Evolutionary conservation across 768 basidiomycete species (phyloP).

Genomic region (Postia placenta): DNA sequence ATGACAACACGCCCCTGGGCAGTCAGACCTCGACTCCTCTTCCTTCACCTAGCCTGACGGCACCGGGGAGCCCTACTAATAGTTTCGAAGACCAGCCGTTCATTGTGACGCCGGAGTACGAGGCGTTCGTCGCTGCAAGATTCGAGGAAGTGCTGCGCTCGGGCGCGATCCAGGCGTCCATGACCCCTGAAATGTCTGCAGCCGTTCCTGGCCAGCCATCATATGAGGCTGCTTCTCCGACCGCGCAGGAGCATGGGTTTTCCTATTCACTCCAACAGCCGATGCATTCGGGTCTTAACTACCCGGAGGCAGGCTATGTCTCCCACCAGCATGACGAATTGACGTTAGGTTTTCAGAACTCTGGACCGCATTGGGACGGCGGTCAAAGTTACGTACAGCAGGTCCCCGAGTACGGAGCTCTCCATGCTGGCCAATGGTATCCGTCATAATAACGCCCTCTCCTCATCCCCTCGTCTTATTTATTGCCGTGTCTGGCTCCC

Average conservation of each 20-base stretch:
- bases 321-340: background rate
- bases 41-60: slow-evolving; percentile 8
- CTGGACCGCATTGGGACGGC: background rate
- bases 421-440: background rate
- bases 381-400: background rate
- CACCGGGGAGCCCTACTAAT: slow-evolving; percentile 8
- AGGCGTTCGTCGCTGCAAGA: slow-evolving; percentile 20
- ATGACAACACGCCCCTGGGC: slow-evolving; percentile 11
- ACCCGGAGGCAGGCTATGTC: background rate
- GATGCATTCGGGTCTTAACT: background rate
- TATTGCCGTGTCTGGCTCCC: too few species aligned
- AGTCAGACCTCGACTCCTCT: slow-evolving; percentile 13
- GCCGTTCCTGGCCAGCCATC: background rate
- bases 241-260: background rate
- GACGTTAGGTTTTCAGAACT: background rate
- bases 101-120: slow-evolving; percentile 23
- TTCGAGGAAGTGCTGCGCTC: slow-evolving; percentile 21
- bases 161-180: slow-evolving; percentile 21
- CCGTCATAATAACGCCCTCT: too few species aligned
- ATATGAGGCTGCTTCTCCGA: background rate
- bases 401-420: background rate
- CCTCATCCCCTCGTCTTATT: too few species aligned
- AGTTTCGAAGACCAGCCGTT: slow-evolving; percentile 22
- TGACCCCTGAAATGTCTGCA: slow-evolving; percentile 11
- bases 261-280: background rate